phyloP scores from a whole-genome alignment of 768 basidiomycete species.

The Rhodosporidiobolus sp. region DNA sequence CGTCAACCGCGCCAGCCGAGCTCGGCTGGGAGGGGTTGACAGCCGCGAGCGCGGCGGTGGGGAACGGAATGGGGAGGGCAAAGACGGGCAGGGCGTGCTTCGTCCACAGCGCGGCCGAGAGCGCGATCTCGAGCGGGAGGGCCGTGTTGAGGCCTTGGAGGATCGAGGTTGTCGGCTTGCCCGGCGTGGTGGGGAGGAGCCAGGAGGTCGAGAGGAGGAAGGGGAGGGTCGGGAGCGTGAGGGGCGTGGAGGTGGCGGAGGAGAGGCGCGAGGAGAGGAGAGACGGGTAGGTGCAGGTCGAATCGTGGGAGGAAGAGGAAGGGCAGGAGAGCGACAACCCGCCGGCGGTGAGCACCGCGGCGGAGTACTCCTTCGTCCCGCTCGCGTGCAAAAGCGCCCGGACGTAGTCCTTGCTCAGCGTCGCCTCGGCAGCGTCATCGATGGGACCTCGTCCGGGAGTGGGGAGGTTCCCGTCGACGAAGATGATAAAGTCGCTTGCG shows the following conservation, averaged over 20 bases:
- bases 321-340: constrained; percentile 15
- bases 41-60: neutral
- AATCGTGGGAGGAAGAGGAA: neutral
- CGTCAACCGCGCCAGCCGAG: neutral
- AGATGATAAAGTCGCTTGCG: constrained; percentile 4
- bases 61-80: constrained; percentile 16
- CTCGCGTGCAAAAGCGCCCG: constrained; percentile 24
- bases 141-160: constrained; percentile 15
- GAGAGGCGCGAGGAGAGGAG: neutral
- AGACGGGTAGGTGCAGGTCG: neutral
- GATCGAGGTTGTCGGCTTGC: constrained; percentile 7
- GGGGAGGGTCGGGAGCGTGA: constrained; percentile 21
- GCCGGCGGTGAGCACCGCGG: constrained; percentile 23
- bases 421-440: neutral
- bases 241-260: neutral
- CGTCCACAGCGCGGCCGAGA: constrained; percentile 25
- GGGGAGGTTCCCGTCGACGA: constrained; percentile 27
- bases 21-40: neutral
- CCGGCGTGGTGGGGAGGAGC: constrained; percentile 9
- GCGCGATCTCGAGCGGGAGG: constrained; percentile 18
- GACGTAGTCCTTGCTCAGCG: constrained; percentile 2
- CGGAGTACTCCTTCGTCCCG: constrained; percentile 22
- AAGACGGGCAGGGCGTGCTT: constrained; percentile 27
- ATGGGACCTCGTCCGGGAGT: neutral
- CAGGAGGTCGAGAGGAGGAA: constrained; percentile 32